Evolutionary conservation across 225 moss, liverwort and hornwort genomes (phyloP), one percentile per base, ranked within the genome.

Genomic region (Sphagnum tenellum): DNA sequence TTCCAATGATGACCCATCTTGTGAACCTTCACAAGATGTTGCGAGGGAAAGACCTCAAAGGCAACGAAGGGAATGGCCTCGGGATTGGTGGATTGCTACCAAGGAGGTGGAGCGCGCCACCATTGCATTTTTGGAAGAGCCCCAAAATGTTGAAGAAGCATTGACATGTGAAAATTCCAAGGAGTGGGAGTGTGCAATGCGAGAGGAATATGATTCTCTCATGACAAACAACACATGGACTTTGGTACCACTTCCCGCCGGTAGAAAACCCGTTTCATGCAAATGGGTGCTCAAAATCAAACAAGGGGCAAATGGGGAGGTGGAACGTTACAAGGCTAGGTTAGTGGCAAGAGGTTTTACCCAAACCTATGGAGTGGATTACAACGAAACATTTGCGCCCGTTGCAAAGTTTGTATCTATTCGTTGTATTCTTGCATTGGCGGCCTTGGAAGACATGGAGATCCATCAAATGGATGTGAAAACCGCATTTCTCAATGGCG

Each of bases 241-340:
- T 29, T 29, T 29, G 29, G 29, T 29, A 4, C 63, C 13, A 29
- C 12, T 64, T 4, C 63, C 63, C 1, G 2, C 63, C 1, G 2
- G 63, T 0, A 13, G 63, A 13, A 64, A 64, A 46, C 11, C 45
- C 6, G 12, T 64, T 44, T 13, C 44, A 0, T 47, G 63, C 63
- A 64, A 64, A 48, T 64, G 63, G 63, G 63, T 64, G 13, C 3
- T 64, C 12, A 45, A 46, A 11, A 64, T 46, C 4, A 64, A 64
- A 46, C 44, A 46, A 48, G 63, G 47, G 2, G 63, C 63, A 1
- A 4, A 29, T 0, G 63, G 63, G 7, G 45, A 44, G 5, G 45
- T 64, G 14, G 45, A 5, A 46, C 29, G 29, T 1, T 29, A 29
- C 29, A 29, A 29, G 29, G 29, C 29, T 1, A 29, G 29, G 1